Evolutionary conservation across 441 rosid genomes (phyloP), one percentile per base, ranked within the genome.

Genomic region (Mallotus repandus): DNA sequence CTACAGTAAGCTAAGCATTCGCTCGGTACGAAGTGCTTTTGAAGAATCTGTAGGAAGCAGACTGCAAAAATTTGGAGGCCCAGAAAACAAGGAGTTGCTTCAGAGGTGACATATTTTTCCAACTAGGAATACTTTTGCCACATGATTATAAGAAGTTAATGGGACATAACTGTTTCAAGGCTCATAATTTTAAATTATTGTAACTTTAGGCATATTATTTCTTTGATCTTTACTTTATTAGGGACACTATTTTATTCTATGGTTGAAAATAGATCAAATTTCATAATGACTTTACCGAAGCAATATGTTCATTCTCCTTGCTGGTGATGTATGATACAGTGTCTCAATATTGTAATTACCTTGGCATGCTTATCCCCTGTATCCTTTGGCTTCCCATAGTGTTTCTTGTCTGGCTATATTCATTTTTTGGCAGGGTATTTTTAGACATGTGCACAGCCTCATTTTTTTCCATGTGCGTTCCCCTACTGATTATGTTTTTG

Each of bases 41-140:
- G 91, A 88, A 84, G 93, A 92, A 63, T 89, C 98, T 16, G 92
- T 92, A 4, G 96, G 98, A 76, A 91, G 84, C 84, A 85, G 98
- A 66, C 93, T 95, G 68, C 84, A 76, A 52, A 92, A 85, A 74
- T 95, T 95, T 63, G 87, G 94, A 53, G 89, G 85, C 63, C 53
- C 83, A 32, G 86, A 88, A 57, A 88, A 84, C 78, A 74, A 87
- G 73, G 91, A 89, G n/a, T 79, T 95, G 89, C 96, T 92, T 79
- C 93, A 87, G 69, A 89, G 93, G 99, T 92, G 70, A 84, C 57
- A 19, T 52, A 14, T 18, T 60, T 64, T 67, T 68, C 14, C 35
- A 50, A 15, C 66, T 58, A 38, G 55, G 18, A 32, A 43, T 49
- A 29, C 29, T 62, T 46, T 52, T 61, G 29, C 10, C 9, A 2